Base-by-base conservation (phyloP, 1,139 yeast species). In the Suhomyces terraborum region DNA sequence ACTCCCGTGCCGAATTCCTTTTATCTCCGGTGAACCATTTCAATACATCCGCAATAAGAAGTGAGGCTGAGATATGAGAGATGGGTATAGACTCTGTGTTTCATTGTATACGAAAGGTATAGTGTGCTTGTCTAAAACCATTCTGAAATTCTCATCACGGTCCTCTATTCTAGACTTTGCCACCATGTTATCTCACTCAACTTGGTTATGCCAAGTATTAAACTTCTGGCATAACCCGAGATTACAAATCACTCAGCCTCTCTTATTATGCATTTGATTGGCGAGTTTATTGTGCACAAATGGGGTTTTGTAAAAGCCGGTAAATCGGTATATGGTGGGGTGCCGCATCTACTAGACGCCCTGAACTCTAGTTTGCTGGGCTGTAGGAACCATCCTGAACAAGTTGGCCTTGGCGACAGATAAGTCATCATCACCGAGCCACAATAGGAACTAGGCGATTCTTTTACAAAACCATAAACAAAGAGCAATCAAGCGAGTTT, bases 1-100 rank as follows among this genome's bases (percentile, higher is more conserved):
- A 16, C 14, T 19, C 30, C 10, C 13, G 6, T 9, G n/a, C 32
- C 32, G 32, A 30, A 30, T 12, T 19, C 32, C 32, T 30, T 30
- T 20, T 30, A 30, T 30, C 32, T 30, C 24, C 32, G 32, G 17
- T 10, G 23, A 12, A 24, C 16, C 6, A 24, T 12, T 12, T 9
- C 13, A 12, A 24, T 12, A 16, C 4, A 5, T 24, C 16, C 8
- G 6, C 13, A 12, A 12, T 5, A 6, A 12, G 16, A 12, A 12
- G 6, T 12, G 5, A 8, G 16, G 25, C 25, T 12, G 6, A 24
- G 13, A 24, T 6, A 8, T 22, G 6, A 22, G 10, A 22, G 24
- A 4, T 6, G 6, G 27, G 14, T 13, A 8, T 6, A n/a, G n/a
- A n/a, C n/a, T n/a, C n/a, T n/a, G n/a, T n/a, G n/a, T n/a, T n/a